Conservation (phyloP, 805 yeast genomes). For the Starmerella roubikii region DNA sequence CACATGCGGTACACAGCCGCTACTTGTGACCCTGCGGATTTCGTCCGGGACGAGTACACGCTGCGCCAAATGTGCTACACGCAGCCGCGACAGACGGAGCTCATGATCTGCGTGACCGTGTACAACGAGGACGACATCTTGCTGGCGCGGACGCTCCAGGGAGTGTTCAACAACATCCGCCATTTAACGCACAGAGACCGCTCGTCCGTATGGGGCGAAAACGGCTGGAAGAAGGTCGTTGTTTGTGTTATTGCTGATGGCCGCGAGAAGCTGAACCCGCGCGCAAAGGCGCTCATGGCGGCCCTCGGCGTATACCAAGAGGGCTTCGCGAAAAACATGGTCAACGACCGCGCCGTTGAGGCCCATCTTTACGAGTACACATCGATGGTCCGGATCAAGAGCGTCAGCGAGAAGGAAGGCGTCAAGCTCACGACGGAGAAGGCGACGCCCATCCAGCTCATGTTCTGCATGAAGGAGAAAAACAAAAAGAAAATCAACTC, state of each 20-base stretch:
- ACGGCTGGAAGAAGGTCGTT: constrained; percentile 87
- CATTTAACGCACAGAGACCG: constrained; percentile 52
- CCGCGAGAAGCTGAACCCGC: constrained; percentile 64
- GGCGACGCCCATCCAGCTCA: constrained; percentile 68
- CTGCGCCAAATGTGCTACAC: constrained; percentile 68
- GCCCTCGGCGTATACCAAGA: constrained; percentile 89
- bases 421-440: constrained; percentile 56
- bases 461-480: constrained; percentile 81
- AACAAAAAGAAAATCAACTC: constrained; percentile 86
- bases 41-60: constrained; percentile 49
- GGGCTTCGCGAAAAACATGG: constrained; percentile 85
- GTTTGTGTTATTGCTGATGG: constrained; percentile 89
- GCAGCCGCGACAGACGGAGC: constrained; percentile 70
- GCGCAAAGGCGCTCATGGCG: constrained; percentile 66
- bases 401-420: constrained; percentile 36
- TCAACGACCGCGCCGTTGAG: constrained; percentile 66
- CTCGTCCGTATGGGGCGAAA: constrained; percentile 80
- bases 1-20: constrained; percentile 90
- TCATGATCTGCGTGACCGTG: constrained; percentile 75
- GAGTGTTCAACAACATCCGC: constrained; percentile 75
- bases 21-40: constrained; percentile 77
- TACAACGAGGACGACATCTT: constrained; percentile 79
- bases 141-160: constrained; percentile 74
- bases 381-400: constrained; percentile 72
- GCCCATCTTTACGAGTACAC: constrained; percentile 92